phyloP scores from a whole-genome alignment of 2,329 filamentous ascomycete genomes.

The Xylaria polymorpha region DNA sequence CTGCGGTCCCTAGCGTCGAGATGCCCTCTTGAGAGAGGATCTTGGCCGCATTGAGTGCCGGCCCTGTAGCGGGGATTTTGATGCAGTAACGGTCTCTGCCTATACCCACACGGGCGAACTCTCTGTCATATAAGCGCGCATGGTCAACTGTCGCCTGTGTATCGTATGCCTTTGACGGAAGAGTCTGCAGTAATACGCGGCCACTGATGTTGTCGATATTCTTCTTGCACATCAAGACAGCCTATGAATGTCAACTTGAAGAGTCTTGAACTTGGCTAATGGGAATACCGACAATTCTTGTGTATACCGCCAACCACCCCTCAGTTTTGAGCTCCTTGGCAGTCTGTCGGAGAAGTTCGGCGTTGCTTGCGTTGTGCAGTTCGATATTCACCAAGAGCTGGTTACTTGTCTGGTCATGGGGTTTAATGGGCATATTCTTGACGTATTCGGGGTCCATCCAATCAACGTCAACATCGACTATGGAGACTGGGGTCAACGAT shows the following conservation, averaged over 20 bases:
- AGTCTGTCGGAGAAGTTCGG: constrained; percentile 55
- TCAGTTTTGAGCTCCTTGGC: constrained; percentile 58
- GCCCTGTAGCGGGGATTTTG: constrained; percentile 63
- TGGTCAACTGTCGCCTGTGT: constrained; percentile 58
- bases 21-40: constrained; percentile 48
- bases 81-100: constrained; percentile 60
- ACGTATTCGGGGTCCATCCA: constrained; percentile 64
- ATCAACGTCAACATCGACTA: constrained; percentile 64
- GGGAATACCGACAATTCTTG: constrained; percentile 53
- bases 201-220: constrained; percentile 60
- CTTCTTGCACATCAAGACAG: constrained; percentile 60
- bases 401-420: constrained; percentile 63
- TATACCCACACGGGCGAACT: constrained; percentile 59
- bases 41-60: constrained; percentile 58
- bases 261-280: background rate
- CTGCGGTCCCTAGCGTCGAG: constrained; percentile 59
- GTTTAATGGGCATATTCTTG: constrained; percentile 57
- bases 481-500: constrained; percentile 10
- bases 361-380: constrained; percentile 57
- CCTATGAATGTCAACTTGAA: constrained; percentile 43
- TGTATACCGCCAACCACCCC: constrained; percentile 62
- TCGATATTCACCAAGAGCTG: constrained; percentile 62
- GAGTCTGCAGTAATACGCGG: constrained; percentile 61
- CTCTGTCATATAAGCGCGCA: constrained; percentile 58
- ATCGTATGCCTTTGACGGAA: constrained; percentile 60